Conservation (phyloP, 1,284 basidiomycete genomes). For the Neonothopanus nambi region DNA sequence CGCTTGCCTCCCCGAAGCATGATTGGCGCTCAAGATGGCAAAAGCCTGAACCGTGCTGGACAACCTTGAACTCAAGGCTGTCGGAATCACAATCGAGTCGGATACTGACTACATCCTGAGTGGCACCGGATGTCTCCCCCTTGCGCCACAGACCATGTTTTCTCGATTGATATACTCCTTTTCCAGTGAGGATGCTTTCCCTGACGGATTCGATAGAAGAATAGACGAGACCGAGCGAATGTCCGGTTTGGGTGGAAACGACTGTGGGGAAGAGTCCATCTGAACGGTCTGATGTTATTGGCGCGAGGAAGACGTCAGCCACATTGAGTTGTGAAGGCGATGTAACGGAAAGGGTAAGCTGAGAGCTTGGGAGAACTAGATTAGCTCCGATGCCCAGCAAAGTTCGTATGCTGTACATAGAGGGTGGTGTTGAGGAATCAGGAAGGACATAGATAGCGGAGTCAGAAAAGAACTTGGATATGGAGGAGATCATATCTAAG, state of each 20-base stretch:
- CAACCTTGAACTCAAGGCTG: conserved; percentile 87
- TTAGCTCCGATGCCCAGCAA: conserved; percentile 61
- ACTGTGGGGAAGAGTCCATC: conserved; percentile 95
- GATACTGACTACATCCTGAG: conserved; percentile 85
- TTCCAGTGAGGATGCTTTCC: conserved; percentile 86
- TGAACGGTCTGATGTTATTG: conserved; percentile 82
- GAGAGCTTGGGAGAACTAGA: conserved; percentile 73
- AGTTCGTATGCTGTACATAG: conserved; percentile 54
- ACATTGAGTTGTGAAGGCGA: conserved; percentile 67
- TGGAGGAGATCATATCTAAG: conserved; percentile 68
- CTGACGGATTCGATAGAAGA: conserved; percentile 89
- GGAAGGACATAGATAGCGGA: conserved; percentile 66
- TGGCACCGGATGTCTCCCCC: conserved; percentile 94
- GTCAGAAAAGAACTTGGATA: conserved; percentile 72
- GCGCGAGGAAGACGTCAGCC: conserved; percentile 82
- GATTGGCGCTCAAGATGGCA: conserved; percentile 88
- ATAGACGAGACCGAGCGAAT: conserved; percentile 92
- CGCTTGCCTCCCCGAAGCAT: conserved; percentile 83
- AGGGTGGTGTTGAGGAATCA: conserved; percentile 44
- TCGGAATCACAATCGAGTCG: conserved; percentile 93
- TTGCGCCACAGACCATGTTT: conserved; percentile 98
- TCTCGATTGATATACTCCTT: conserved; percentile 95
- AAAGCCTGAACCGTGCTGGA: conserved; percentile 91
- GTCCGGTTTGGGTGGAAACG: conserved; percentile 75
- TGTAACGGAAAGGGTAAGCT: conserved; percentile 62